Evolutionary conservation across 2,329 filamentous ascomycete species (phyloP), one percentile per base, ranked within the genome.

Genomic region (Paraphaeosphaeria sporulosa): DNA sequence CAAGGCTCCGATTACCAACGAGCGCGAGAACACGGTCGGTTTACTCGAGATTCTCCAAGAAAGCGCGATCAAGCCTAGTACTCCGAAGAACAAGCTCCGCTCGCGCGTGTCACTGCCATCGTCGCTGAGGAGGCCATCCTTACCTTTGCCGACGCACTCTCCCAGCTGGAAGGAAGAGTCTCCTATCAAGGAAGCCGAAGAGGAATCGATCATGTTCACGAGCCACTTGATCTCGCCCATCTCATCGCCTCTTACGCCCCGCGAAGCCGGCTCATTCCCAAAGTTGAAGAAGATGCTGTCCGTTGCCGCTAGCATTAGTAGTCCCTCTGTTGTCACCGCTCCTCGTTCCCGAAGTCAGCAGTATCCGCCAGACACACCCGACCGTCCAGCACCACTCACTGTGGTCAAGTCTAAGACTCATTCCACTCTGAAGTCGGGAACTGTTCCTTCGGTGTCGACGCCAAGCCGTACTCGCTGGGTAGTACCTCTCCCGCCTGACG

Each of bases 321-420:
- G 5, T 36, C 40, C 32, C 36, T 10, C 13, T 30, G 23, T 32
- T 32, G 30, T 9, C 30, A 32, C 30, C 10, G 30, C 30, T 32
- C 30, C 54, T 12, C 38, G 4, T 12, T 23, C 47, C 5, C 27
- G 46, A 7, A 21, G 15, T 12, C 30, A 44, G 38, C 21, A 47
- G 10, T 59, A 59, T 19, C 57, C 57, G 15, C 57, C 57, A 17
- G 52, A 59, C n/a, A 59, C 70, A 9, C 72, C 72, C 0, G 72
- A 74, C 34, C 70, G 72, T 25, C 71, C 72, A 9, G 65, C 65
- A 4, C 71, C 72, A 2, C 64, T 74, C 0, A 69, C 61, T 7
- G 52, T 71, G 3, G 6, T 6, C 21, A 61, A 57, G 51, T 62
- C 65, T 6, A 55, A 61, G 0, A 52, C 66, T 8, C 61, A 49